These are phyloP conservation scores for Ilyonectria mors-panacis DNA, from an alignment of 2,329 filamentous ascomycete genomes.

Conservation along the genomic window DNA sequence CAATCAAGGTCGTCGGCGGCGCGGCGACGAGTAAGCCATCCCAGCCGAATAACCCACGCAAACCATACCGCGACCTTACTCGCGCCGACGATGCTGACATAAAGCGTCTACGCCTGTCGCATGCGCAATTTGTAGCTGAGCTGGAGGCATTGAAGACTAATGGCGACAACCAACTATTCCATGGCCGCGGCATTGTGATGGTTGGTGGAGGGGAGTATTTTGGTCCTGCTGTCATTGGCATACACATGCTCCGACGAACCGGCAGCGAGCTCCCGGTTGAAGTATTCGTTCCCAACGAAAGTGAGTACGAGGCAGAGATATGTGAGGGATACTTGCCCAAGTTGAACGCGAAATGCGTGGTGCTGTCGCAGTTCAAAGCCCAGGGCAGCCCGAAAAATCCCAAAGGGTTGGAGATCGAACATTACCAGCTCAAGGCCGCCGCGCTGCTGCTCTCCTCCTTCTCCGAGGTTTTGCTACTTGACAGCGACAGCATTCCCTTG, in stretches of 20 bases:
- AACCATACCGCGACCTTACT: conserved; percentile 12
- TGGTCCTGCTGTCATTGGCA: conserved; percentile 29
- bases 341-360: conserved; percentile 27
- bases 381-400: background rate
- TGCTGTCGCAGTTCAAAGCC: conserved; percentile 13
- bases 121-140: conserved; percentile 17
- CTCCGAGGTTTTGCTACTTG: conserved; percentile 27
- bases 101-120: conserved; percentile 10
- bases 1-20: background rate
- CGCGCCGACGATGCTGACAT: conserved; percentile 12
- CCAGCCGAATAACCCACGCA: conserved; percentile 11
- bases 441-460: conserved; percentile 29
- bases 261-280: conserved; percentile 26
- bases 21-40: conserved; percentile 8
- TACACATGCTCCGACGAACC: conserved; percentile 30
- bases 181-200: conserved; percentile 30
- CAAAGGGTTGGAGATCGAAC: conserved; percentile 10
- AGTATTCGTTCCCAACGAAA: conserved; percentile 24
- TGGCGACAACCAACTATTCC: background rate
- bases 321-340: conserved; percentile 25
- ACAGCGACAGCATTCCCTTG: conserved; percentile 31
- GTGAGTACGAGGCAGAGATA: conserved; percentile 24
- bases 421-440: conserved; percentile 28
- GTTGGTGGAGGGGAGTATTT: conserved; percentile 33
- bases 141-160: background rate